These are phyloP conservation scores for Fusarium lyarnte DNA, from an alignment of 2,329 filamentous ascomycete genomes.

Conservation along the genomic window DNA sequence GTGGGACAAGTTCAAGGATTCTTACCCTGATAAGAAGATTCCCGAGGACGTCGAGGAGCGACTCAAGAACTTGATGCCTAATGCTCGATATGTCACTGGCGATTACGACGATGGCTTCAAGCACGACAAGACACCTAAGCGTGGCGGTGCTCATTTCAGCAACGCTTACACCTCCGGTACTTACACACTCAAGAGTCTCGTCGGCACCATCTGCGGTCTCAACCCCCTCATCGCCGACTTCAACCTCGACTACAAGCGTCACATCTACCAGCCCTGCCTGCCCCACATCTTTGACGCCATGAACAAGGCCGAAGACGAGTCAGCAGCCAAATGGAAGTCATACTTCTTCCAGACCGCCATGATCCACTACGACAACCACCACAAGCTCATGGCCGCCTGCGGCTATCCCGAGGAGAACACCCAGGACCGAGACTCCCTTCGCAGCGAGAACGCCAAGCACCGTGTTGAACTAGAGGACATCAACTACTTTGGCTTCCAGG, in stretches of 20 bases:
- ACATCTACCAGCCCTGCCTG: conserved; percentile 57
- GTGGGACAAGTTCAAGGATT: conserved; percentile 46
- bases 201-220: conserved; percentile 54
- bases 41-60: conserved; percentile 45
- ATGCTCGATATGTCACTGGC: conserved; percentile 48
- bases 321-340: conserved; percentile 44
- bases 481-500: conserved; percentile 50
- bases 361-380: conserved; percentile 47
- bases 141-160: conserved; percentile 53
- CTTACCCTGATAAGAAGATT: conserved; percentile 45
- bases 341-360: conserved; percentile 48
- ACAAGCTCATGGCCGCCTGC: conserved; percentile 45
- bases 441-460: conserved; percentile 43
- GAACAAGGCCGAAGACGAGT: conserved; percentile 38
- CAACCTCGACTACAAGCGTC: conserved; percentile 53
- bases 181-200: conserved; percentile 56
- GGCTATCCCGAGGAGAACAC: conserved; percentile 44
- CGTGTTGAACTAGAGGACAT: conserved; percentile 46
- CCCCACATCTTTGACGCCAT: conserved; percentile 51
- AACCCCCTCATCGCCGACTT: conserved; percentile 54
- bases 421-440: conserved; percentile 45
- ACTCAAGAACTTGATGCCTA: conserved; percentile 44
- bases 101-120: conserved; percentile 50
- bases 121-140: conserved; percentile 32
- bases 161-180: conserved; percentile 54